phyloP scores from a whole-genome alignment of 192 early-diverging fungal genomes.

The Chytriomyces sp. region DNA sequence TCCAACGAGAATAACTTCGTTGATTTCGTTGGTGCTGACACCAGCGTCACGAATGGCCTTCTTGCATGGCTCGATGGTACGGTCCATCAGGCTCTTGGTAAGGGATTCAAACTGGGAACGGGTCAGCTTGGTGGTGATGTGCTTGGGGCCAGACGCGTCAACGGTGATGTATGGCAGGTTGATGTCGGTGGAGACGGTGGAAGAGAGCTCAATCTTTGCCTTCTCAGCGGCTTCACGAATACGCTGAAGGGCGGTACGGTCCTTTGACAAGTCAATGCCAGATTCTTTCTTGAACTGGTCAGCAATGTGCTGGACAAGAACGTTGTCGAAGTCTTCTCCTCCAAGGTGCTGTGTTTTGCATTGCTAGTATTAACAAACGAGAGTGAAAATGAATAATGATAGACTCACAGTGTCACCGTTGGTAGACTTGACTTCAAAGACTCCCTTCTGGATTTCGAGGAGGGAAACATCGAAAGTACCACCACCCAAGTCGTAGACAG shows the following conservation, averaged over 20 bases:
- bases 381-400: slow-evolving; percentile 8
- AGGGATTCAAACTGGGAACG: slow-evolving; percentile 89
- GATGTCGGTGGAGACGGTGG: slow-evolving; percentile 93
- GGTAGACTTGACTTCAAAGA: slow-evolving; percentile 98
- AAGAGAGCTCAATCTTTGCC: slow-evolving; percentile 98
- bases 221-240: slow-evolving; percentile 98
- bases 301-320: slow-evolving; percentile 77
- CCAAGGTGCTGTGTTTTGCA: slow-evolving; percentile 52
- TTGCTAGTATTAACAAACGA: no score
- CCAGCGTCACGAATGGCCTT: slow-evolving; percentile 96
- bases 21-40: slow-evolving; percentile 77
- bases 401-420: slow-evolving; percentile 85
- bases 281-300: slow-evolving; percentile 92
- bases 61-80: slow-evolving; percentile 92
- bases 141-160: slow-evolving; percentile 89
- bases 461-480: slow-evolving; percentile 99
- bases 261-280: slow-evolving; percentile 80
- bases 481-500: slow-evolving; percentile 97
- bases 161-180: slow-evolving; percentile 96
- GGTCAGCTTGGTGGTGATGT: slow-evolving; percentile 94
- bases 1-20: slow-evolving; percentile 96
- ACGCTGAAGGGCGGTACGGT: slow-evolving; percentile 96
- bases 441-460: slow-evolving; percentile 96
- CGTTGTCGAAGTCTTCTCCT: slow-evolving; percentile 72
- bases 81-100: slow-evolving; percentile 79